phyloP scores from a whole-genome alignment of 2,329 filamentous ascomycete species.

The Bertia moriformis region DNA sequence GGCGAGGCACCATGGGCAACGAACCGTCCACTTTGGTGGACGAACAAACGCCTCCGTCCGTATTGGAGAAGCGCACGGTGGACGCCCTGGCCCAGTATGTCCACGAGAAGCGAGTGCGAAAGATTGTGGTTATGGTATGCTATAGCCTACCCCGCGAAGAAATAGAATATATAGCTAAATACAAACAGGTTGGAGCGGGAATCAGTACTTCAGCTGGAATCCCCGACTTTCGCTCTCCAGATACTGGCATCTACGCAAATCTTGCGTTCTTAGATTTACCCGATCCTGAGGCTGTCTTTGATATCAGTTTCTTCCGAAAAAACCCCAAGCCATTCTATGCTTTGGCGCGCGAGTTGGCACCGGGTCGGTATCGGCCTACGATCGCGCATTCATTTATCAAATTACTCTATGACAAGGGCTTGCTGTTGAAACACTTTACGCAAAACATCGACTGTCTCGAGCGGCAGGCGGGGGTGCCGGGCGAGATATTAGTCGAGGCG shows the following conservation, averaged over 20 bases:
- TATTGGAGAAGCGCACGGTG: conserved; percentile 54
- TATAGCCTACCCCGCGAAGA: conserved; percentile 37
- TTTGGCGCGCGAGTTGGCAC: conserved; percentile 81
- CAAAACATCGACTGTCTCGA: conserved; percentile 98
- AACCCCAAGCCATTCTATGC: conserved; percentile 86
- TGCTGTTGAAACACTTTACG: conserved; percentile 77
- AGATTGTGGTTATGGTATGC: conserved; percentile 78
- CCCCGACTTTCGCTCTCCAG: conserved; percentile 86
- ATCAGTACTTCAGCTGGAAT: conserved; percentile 40
- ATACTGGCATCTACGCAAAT: conserved; percentile 87
- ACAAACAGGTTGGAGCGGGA: conserved; percentile 5
- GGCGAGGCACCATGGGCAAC: conserved; percentile 62
- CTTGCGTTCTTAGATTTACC: conserved; percentile 74
- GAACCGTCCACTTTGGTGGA: conserved; percentile 58
- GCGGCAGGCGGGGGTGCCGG: conserved; percentile 68
- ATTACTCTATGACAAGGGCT: conserved; percentile 63
- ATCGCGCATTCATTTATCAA: conserved; percentile 80
- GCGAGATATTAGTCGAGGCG: conserved; percentile 73
- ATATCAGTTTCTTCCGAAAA: conserved; percentile 73
- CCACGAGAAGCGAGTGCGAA: conserved; percentile 47
- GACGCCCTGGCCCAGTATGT: conserved; percentile 70
- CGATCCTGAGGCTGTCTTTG: conserved; percentile 84
- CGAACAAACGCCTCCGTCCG: conserved; percentile 46
- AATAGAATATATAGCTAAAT: conserved; percentile 1
- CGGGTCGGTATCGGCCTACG: conserved; percentile 76